Evolutionary conservation across 441 rosid species (phyloP), one percentile per base, ranked within the genome.

Genomic region (Omphalea diandra): DNA sequence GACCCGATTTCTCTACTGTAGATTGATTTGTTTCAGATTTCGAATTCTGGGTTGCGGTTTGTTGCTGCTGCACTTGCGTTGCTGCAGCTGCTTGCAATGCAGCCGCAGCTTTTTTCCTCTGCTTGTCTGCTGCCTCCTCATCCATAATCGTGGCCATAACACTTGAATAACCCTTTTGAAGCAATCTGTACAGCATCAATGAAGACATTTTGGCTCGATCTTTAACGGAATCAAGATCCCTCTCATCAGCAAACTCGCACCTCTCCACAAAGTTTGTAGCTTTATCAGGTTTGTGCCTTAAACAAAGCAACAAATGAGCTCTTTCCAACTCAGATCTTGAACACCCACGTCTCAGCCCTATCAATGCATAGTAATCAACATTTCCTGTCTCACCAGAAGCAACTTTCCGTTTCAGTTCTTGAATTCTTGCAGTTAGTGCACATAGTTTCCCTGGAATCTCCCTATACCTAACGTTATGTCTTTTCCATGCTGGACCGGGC

Each of bases 401-500:
- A 52, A 90, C 87, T 69, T 93, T 84, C 64, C 70, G 81, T 75
- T 93, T 90, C 82, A 93, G 57, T 72, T 70, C 77, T 59, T 90
- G 86, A 59, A 84, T 87, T 69, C 81, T 89, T n/a, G 83, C 71
- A 2, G 95, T 78, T 65, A 93, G 77, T 2, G 87, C 84, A 53
- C 88, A 87, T 29, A 93, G 77, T 63, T 83, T 90, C 57, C 90
- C 90, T 0, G 98, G 96, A 65, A 93, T 89, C 60, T 93, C 98
- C 46, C 88, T 73, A 78, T 90, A 93, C 35, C 82, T 74, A 20
- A 90, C 88, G 4, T 86, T 76, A 72, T 89, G 95, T 36, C 86
- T 83, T 74, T 90, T 93, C 97, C 98, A 93, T 3, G 85, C 89
- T 7, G 95, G 98, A 27, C 97, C 97, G 0, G 97, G 95, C 15